Conservation (phyloP, 2,329 filamentous ascomycete genomes). For the Arthroderma uncinatum region DNA sequence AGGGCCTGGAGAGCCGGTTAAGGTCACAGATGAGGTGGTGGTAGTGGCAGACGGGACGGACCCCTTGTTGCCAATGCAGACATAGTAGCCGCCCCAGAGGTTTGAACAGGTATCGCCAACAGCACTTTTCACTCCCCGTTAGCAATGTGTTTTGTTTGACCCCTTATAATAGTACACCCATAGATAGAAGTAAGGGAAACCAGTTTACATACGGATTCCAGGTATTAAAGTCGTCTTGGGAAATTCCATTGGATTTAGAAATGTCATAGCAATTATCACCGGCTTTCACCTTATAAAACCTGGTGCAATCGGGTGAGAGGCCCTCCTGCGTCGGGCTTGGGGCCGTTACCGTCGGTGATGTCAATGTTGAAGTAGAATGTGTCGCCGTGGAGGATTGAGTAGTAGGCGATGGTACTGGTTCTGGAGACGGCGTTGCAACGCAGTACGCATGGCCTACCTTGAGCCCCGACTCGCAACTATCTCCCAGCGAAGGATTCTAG, state of each 20-base stretch:
- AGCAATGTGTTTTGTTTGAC: conserved; percentile 1
- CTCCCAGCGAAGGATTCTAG: not conserved
- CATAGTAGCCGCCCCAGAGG: conserved; percentile 7
- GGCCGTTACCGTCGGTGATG: not conserved
- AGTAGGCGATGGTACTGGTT: not conserved
- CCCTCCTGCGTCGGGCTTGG: not conserved
- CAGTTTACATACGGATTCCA: conserved; percentile 21
- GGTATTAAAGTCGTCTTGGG: conserved; percentile 11
- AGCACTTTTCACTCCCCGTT: not conserved
- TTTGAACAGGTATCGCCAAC: not conserved
- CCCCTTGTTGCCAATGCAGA: not conserved
- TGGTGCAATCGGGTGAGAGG: not conserved
- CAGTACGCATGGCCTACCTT: not conserved
- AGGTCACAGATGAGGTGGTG: not conserved
- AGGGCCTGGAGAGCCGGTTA: not conserved
- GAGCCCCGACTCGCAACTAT: not conserved
- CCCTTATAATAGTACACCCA: not conserved
- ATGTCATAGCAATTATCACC: not conserved
- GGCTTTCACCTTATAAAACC: not conserved
- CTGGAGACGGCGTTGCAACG: not conserved
- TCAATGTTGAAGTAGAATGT: not conserved
- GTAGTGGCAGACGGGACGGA: not conserved
- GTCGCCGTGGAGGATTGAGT: not conserved
- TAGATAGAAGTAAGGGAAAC: not conserved
- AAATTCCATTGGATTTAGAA: not conserved